Conservation (phyloP, 1,284 basidiomycete genomes). For the Schizophyllum commune region DNA sequence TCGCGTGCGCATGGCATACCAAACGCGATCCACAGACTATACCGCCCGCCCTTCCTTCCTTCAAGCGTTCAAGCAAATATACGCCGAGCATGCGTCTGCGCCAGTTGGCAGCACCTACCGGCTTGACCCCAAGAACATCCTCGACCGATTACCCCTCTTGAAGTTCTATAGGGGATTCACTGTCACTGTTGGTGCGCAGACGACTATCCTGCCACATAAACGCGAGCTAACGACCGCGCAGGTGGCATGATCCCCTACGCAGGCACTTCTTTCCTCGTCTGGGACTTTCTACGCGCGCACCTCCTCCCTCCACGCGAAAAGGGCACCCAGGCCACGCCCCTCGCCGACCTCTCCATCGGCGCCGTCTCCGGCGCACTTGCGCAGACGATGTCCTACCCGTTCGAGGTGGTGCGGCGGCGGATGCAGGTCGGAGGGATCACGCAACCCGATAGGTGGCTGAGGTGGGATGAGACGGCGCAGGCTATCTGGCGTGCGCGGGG, state of each 20-base stretch:
- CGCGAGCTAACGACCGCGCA: not conserved
- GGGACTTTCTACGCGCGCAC: constrained; percentile 74
- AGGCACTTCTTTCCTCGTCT: constrained; percentile 91
- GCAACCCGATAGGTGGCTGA: constrained; percentile 69
- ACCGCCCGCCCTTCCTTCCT: constrained; percentile 42
- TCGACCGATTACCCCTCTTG: constrained; percentile 60
- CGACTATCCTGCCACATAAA: not conserved
- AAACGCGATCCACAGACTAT: constrained; percentile 46
- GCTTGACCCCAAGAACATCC: constrained; percentile 23
- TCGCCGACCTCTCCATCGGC: constrained; percentile 72
- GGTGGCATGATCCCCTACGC: constrained; percentile 86
- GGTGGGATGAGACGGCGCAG: constrained; percentile 71
- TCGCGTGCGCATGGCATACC: constrained; percentile 91
- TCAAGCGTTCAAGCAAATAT: constrained; percentile 59
- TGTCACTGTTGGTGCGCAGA: constrained; percentile 70
- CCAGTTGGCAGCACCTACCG: constrained; percentile 8
- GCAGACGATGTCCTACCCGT: constrained; percentile 93
- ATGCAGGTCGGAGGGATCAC: constrained; percentile 95
- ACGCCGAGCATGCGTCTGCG: constrained; percentile 48
- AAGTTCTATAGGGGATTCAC: constrained; percentile 97
- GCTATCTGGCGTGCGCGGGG: constrained; percentile 67
- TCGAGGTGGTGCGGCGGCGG: constrained; percentile 88
- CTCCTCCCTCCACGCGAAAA: constrained; percentile 41
- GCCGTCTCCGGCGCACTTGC: constrained; percentile 86
- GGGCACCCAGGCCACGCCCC: constrained; percentile 27